phyloP scores from a whole-genome alignment of 306 rosid species.

The Cicer arietinum region DNA sequence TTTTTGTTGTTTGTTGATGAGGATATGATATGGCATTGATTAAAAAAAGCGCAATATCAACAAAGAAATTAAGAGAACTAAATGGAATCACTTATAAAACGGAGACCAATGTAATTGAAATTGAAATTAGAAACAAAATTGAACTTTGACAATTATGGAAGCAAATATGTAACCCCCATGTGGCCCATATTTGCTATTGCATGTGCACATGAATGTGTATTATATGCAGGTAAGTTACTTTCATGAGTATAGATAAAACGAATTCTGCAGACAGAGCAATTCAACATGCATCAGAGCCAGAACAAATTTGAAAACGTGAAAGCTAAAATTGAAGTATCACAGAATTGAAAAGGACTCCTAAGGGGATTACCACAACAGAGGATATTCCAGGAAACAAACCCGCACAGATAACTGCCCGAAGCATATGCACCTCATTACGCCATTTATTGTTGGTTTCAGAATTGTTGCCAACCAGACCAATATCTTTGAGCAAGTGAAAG shows the following conservation, averaged over 20 bases:
- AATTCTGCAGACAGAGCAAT: conserved; percentile 10
- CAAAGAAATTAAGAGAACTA: neutral
- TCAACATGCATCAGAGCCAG: conserved; percentile 38
- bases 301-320: conserved; percentile 41
- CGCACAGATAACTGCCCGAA: conserved; percentile 82
- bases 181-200: neutral
- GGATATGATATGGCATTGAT: conserved; percentile 23
- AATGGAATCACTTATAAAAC: conserved; percentile 4
- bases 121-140: conserved; percentile 17
- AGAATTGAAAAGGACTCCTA: conserved; percentile 47
- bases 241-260: conserved; percentile 30
- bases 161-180: conserved; percentile 25
- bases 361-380: conserved; percentile 80
- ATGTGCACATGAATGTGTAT: neutral
- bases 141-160: neutral
- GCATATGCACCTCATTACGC: conserved; percentile 75
- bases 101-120: neutral
- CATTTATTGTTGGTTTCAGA: conserved; percentile 60
- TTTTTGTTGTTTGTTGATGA: conserved; percentile 26
- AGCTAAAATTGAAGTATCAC: conserved; percentile 51
- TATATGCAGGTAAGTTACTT: conserved; percentile 1
- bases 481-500: conserved; percentile 78
- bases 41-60: conserved; percentile 12
- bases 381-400: conserved; percentile 94
- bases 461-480: conserved; percentile 73